Percentiles rank a stretch among this genome's conserved stretches.
Conservation (phyloP, 768 basidiomycete genomes). For the Suillus weaverae region DNA sequence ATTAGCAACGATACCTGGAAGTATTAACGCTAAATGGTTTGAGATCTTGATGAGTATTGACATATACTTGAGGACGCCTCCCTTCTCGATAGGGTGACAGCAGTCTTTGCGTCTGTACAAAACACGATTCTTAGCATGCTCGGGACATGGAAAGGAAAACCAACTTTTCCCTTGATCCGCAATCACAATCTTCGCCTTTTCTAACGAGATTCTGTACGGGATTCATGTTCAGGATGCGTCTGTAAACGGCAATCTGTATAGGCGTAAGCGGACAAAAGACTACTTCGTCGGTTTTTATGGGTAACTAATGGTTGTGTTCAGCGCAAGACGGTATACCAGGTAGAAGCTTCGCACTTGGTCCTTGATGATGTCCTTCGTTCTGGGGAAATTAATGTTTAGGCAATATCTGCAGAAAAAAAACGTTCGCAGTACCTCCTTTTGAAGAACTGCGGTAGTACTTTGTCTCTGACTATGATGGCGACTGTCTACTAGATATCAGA, state of each 20-base stretch:
- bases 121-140: constrained; percentile 8
- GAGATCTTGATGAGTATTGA: constrained; percentile 83
- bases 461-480: constrained; percentile 59
- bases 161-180: constrained; percentile 61
- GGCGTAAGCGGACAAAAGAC: constrained; percentile 89
- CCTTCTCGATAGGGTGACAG: constrained; percentile 44
- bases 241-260: constrained; percentile 73
- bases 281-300: constrained; percentile 85
- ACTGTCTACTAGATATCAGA: constrained; percentile 42
- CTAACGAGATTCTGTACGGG: constrained; percentile 70
- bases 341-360: constrained; percentile 47
- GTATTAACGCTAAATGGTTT: constrained; percentile 84
- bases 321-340: neutral
- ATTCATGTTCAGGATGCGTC: constrained; percentile 59
- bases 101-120: constrained; percentile 59
- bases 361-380: constrained; percentile 78
- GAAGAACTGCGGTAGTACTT: constrained; percentile 81
- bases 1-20: constrained; percentile 57
- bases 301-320: constrained; percentile 52
- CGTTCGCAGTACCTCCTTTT: constrained; percentile 58
- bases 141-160: constrained; percentile 17
- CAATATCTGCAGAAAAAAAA: neutral
- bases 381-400: constrained; percentile 13
- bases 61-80: constrained; percentile 73
- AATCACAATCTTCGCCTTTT: constrained; percentile 73